These are phyloP conservation scores for Candida sp. DNA, from an alignment of 1,139 yeast genomes.

Conservation along the genomic window DNA sequence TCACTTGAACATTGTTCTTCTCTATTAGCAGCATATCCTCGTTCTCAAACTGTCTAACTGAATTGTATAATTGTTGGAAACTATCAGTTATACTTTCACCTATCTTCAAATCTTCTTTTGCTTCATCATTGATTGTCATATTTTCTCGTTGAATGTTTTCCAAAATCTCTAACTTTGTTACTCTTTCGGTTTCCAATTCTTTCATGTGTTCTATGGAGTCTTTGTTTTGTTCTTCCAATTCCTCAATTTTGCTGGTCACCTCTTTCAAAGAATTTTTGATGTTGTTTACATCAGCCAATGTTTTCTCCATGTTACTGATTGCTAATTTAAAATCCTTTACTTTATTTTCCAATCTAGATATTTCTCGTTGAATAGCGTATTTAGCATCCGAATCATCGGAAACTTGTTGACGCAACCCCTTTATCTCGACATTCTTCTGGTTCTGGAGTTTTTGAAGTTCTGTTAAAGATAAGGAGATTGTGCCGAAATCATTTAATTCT, in stretches of 20 bases:
- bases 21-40: constrained; percentile 14
- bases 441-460: constrained; percentile 54
- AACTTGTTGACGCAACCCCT: constrained; percentile 42
- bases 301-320: constrained; percentile 54
- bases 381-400: constrained; percentile 44
- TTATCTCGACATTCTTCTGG: constrained; percentile 39
- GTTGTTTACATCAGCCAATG: constrained; percentile 37
- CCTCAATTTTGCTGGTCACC: not conserved
- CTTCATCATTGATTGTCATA: constrained; percentile 12
- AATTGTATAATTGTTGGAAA: constrained; percentile 7
- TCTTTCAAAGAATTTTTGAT: constrained; percentile 11
- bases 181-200: constrained; percentile 9
- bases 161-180: constrained; percentile 20
- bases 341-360: constrained; percentile 46
- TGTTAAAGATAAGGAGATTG: constrained; percentile 29
- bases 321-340: constrained; percentile 56
- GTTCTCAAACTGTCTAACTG: constrained; percentile 17
- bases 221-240: not conserved
- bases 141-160: constrained; percentile 17
- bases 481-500: constrained; percentile 35
- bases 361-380: constrained; percentile 45
- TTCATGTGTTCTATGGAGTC: constrained; percentile 12
- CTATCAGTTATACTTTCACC: constrained; percentile 2
- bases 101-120: constrained; percentile 5
- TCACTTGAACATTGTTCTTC: constrained; percentile 14